These are phyloP conservation scores for Atkinsonella texensis DNA, from an alignment of 2,329 filamentous ascomycete species.

Conservation along the genomic window DNA sequence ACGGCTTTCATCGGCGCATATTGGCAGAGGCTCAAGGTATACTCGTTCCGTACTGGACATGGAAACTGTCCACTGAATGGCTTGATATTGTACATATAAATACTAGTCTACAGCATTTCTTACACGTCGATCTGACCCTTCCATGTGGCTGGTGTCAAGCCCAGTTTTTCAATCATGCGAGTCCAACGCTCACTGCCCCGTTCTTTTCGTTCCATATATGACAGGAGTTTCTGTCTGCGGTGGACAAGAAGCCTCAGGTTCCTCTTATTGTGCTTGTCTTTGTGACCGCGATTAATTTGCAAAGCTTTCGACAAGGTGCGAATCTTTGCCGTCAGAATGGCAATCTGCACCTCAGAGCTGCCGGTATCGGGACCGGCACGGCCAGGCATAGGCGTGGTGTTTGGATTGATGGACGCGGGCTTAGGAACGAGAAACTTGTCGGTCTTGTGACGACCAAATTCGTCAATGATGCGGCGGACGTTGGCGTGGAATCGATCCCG, in stretches of 20 bases:
- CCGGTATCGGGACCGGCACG: slow-evolving; percentile 88
- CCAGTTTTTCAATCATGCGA: slow-evolving; percentile 71
- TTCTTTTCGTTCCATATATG: slow-evolving; percentile 81
- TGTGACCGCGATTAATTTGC: slow-evolving; percentile 54
- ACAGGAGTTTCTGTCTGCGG: slow-evolving; percentile 74
- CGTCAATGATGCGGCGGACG: slow-evolving; percentile 70
- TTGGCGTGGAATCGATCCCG: slow-evolving; percentile 74
- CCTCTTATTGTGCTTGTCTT: slow-evolving; percentile 89
- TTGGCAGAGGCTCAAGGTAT: slow-evolving; percentile 12
- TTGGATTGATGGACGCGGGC: slow-evolving; percentile 32
- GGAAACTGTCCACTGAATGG: slow-evolving; percentile 11
- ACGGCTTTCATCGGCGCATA: slow-evolving; percentile 19
- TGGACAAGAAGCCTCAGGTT: slow-evolving; percentile 80
- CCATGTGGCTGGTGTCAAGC: slow-evolving; percentile 79
- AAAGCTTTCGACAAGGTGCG: slow-evolving; percentile 63
- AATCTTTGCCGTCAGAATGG: slow-evolving; percentile 91
- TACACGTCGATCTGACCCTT: slow-evolving; percentile 63
- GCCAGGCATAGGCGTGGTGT: slow-evolving; percentile 26
- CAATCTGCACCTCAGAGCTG: slow-evolving; percentile 94
- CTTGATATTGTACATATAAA: slow-evolving; percentile 37
- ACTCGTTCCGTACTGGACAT: slow-evolving; percentile 1
- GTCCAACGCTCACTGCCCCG: slow-evolving; percentile 84
- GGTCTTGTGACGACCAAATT: slow-evolving; percentile 85
- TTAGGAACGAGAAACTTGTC: slow-evolving; percentile 57
- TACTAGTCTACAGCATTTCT: slow-evolving; percentile 29